Evolutionary conservation across 1,284 basidiomycete genomes (phyloP), one percentile per base, ranked within the genome.

Genomic region (Sanghuangporus sanghuang): DNA sequence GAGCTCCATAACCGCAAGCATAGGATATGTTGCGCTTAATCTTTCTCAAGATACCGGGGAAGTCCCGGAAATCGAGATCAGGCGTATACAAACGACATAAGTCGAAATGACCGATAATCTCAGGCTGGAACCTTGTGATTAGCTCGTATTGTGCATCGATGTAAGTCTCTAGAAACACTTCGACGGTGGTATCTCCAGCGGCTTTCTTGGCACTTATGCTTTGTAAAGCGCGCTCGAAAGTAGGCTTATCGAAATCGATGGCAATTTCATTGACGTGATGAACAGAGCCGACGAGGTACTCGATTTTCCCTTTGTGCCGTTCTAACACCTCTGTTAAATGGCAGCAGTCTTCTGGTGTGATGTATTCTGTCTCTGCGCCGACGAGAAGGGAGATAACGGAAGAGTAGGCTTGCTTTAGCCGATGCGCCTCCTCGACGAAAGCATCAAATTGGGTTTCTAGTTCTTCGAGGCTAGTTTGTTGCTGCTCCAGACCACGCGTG

Each of bases 71-170:
- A 5, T 72, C 73, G 54, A 90, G 72, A 18, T 74, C 67, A 1
- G 93, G 90, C 38, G 79, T 78, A 78, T 90, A 97, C 16, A 97
- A 81, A 2, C 93, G 84, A 72, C 91, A 95, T 0, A 96, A 82
- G 75, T 99, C 96, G 67, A 98, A 82, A 75, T 99, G 96, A 0
- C 95, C 97, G 61, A 99, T 82, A 44, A 99, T 82, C 73, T 96
- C 94, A 11, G 96, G 97, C 62, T 82, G 83, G 72, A 94, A 86
- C 6, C 82, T 81, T 56, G 77, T 70, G 49, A 97, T 71, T 44
- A 98, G 74, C 44, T 81, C 78, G 72, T 84, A 85, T 70, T 98
- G 95, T 4, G 86, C 83, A 71, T 96, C 94, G 67, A 97, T 89
- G 76, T 97, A 98, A 2, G 79, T 73, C 16, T 76, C 77, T 21